A percentile compares a stretch with the other conserved stretches of the same genome.
Conservation (phyloP, 306 rosid genomes). For the Sicyos edulis region DNA sequence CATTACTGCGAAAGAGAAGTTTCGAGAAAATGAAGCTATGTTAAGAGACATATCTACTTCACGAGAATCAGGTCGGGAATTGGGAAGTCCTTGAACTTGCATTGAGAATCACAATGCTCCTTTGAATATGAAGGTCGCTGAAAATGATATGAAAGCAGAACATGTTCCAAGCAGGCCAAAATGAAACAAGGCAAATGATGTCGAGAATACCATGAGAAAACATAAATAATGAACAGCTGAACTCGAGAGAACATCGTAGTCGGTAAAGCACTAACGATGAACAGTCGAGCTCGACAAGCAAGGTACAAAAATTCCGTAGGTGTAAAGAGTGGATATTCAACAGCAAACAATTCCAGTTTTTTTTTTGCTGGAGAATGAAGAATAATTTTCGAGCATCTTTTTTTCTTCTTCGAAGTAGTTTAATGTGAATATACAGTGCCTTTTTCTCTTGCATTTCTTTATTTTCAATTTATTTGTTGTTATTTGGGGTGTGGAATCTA, state of each 20-base stretch:
- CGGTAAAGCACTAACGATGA: neutral
- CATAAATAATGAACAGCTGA: no score
- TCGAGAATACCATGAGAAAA: neutral
- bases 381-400: neutral
- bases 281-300: neutral
- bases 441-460: neutral
- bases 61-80: neutral
- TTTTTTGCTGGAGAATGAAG: neutral
- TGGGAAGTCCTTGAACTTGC: neutral
- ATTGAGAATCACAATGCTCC: neutral
- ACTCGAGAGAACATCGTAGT: no score
- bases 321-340: neutral
- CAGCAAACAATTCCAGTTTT: neutral
- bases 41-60: neutral
- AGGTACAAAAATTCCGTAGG: neutral
- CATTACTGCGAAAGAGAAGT: slow-evolving; percentile 23
- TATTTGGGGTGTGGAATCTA: neutral
- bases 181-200: neutral
- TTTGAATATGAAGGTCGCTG: neutral
- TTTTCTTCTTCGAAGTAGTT: neutral
- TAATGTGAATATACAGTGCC: neutral
- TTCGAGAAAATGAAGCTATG: slow-evolving; percentile 11
- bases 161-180: neutral
- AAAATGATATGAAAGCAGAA: slow-evolving; percentile 1
- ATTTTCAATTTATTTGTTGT: neutral